Base-by-base conservation (phyloP, 148 eudicot genomes). In the Camellia sinensis region DNA sequence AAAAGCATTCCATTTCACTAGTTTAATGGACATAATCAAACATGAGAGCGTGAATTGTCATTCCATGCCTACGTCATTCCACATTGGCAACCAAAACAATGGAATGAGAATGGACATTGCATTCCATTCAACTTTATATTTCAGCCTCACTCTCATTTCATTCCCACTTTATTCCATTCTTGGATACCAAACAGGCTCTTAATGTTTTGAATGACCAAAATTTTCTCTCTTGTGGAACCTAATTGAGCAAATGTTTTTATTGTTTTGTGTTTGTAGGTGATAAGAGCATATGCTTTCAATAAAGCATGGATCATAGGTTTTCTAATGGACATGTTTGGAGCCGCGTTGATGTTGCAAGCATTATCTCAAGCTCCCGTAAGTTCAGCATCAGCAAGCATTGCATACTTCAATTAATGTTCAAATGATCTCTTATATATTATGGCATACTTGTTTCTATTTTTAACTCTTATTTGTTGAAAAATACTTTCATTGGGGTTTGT, bases 341-440 rank as follows among this genome's bases (percentile, higher is more conserved):
- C 99, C 46, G 29, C 88, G 81, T 85, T 97, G 82, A 97, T 97
- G 98, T 82, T 97, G 86, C 89, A 91, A 81, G 99, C 98, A 77
- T 87, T 97, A 82, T 97, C 99, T 82, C 97, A 85, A 81, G 97
- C 99, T 84, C 99, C 98, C 54, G 99, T 97, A 89, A 90, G 93
- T 87, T 74, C 53, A 70, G 71, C 52, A 76, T 22, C 59, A 71
- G 79, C 72, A 61, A 76, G 17, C 77, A 75, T 21, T 75, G 3
- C 37, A 45, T 41, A 48, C 73, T 71, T 50, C 4, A 21, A 48
- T 50, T 52, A 13, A 71, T 54, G 11, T 8, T 29, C 14, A 5
- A 48, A 5, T 54, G 1, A 29, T 52, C 71, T 65, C 56, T 70
- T 66, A 22, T 50, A 77, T 46, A 2, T 65, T 18, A 50, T 12